phyloP scores from a whole-genome alignment of 2,329 filamentous ascomycete genomes.

The Colletotrichum incanum region DNA sequence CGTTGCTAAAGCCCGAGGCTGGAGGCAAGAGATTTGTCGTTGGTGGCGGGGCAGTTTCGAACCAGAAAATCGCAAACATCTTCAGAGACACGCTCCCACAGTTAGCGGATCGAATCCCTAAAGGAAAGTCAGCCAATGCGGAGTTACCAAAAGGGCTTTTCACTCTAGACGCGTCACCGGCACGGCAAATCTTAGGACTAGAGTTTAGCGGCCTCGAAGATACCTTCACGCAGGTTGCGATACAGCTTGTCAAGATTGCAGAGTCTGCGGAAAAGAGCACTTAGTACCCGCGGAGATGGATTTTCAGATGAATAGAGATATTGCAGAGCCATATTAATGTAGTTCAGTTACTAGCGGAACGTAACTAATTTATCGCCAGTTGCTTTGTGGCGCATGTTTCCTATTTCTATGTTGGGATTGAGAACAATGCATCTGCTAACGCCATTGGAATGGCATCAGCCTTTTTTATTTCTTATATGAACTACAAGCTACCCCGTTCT shows the following conservation, averaged over 20 bases:
- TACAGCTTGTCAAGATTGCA: neutral
- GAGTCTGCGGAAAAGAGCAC: neutral
- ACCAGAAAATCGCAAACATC: slow-evolving; percentile 43
- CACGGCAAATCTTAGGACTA: neutral
- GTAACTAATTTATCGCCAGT: neutral
- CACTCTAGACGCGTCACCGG: neutral
- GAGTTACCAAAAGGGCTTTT: neutral
- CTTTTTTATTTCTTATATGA: too few species aligned
- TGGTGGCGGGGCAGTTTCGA: slow-evolving; percentile 40
- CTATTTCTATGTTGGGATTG: too few species aligned
- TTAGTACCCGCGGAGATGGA: neutral
- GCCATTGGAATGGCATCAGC: too few species aligned
- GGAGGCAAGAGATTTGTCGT: slow-evolving; percentile 47
- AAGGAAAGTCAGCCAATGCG: neutral
- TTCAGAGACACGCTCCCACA: neutral
- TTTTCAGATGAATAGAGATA: neutral
- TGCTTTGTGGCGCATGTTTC: too few species aligned
- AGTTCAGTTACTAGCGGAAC: neutral
- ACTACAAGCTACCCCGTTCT: too few species aligned
- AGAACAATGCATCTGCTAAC: too few species aligned
- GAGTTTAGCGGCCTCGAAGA: neutral
- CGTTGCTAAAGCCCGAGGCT: slow-evolving; percentile 43
- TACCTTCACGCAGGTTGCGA: neutral
- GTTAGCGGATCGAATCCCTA: neutral
- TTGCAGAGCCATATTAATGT: too few species aligned